Evolutionary conservation across 768 basidiomycete genomes (phyloP).

Genomic region (Clavulina sp.): DNA sequence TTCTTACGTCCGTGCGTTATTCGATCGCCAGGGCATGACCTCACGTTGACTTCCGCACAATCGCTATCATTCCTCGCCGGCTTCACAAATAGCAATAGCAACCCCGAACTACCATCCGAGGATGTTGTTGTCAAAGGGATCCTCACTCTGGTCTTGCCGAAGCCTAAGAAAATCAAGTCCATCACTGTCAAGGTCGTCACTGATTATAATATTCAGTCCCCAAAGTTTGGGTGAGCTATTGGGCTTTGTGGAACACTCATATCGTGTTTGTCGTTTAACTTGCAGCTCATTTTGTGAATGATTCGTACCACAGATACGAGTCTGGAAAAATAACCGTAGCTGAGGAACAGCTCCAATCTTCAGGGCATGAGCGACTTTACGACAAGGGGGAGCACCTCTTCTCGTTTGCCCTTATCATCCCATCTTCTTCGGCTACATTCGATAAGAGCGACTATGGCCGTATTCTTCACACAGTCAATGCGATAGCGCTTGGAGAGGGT

Average conservation of each 20-base stretch:
- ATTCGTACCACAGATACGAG: too few species aligned
- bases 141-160: not conserved
- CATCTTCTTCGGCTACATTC: conserved; percentile 10
- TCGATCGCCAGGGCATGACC: too few species aligned
- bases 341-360: not conserved
- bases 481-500: not conserved
- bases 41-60: too few species aligned
- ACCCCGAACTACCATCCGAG: too few species aligned
- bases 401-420: conserved; percentile 12
- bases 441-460: conserved; percentile 12
- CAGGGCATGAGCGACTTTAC: not conserved
- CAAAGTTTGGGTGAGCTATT: not conserved
- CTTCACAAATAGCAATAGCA: too few species aligned
- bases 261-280: not conserved
- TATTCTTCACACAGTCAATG: conserved; percentile 6
- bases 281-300: too few species aligned
- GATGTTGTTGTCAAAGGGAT: not conserved
- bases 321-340: not conserved
- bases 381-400: not conserved
- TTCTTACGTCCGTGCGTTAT: too few species aligned
- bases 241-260: not conserved
- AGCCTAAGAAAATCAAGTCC: conserved; percentile 2
- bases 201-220: not conserved
- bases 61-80: too few species aligned
- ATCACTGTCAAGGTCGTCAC: conserved; percentile 1